phyloP scores from a whole-genome alignment of 2,329 filamentous ascomycete genomes.

The Chaetomiaceae sp. region DNA sequence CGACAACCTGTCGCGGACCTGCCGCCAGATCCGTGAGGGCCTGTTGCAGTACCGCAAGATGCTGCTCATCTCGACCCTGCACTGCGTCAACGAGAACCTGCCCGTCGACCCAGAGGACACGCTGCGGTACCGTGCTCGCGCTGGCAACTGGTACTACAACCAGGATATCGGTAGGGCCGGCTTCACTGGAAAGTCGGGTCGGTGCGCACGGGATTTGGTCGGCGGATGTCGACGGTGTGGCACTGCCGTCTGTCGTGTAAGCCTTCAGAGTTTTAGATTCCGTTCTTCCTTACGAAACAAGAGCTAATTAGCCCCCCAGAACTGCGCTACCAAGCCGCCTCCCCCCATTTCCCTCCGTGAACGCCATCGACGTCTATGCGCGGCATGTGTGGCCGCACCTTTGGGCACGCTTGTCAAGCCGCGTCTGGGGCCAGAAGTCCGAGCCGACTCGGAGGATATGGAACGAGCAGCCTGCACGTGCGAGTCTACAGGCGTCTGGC shows the following conservation, averaged over 20 bases:
- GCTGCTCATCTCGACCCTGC: constrained; percentile 70
- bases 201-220: constrained; percentile 85
- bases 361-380: constrained; percentile 77
- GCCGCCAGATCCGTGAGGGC: constrained; percentile 70
- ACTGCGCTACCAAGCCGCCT: constrained; percentile 83
- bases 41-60: constrained; percentile 73
- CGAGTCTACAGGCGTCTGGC: constrained; percentile 61
- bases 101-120: constrained; percentile 51
- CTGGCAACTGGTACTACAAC: constrained; percentile 57
- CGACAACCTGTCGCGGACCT: constrained; percentile 76
- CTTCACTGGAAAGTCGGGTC: constrained; percentile 62
- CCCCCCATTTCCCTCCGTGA: constrained; percentile 61
- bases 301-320: constrained; percentile 50
- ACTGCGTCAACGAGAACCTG: constrained; percentile 67
- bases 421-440: constrained; percentile 38
- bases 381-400: constrained; percentile 67
- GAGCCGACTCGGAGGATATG: constrained; percentile 53
- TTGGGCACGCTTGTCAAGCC: constrained; percentile 51
- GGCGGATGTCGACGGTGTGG: constrained; percentile 74
- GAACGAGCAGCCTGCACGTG: constrained; percentile 51
- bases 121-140: constrained; percentile 53
- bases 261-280: no score
- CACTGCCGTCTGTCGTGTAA: constrained; percentile 74
- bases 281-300: no score
- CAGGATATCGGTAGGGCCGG: constrained; percentile 43